Percentiles rank a stretch among this genome's conserved stretches.
phyloP scores from a whole-genome alignment of 1,284 basidiomycete species.

The Amanita bisporigera region DNA sequence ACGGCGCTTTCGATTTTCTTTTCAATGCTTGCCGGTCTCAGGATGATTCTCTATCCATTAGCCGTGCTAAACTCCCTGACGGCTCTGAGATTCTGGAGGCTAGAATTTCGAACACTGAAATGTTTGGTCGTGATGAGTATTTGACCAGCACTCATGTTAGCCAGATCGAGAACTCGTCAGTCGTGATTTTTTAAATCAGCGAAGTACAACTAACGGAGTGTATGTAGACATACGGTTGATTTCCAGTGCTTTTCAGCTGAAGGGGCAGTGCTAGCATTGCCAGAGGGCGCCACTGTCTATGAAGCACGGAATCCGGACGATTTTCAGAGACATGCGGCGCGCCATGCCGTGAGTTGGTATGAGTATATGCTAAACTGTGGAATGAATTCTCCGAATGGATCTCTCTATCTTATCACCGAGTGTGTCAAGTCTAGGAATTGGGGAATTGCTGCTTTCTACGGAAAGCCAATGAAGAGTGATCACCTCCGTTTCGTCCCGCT shows the following conservation, averaged over 20 bases:
- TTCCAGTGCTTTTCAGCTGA: conserved; percentile 21
- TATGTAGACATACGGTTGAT: background rate
- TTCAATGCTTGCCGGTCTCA: background rate
- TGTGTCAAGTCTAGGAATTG: conserved; percentile 30
- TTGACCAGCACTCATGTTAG: background rate
- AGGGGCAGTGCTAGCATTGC: conserved; percentile 30
- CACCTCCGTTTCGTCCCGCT: too few species aligned
- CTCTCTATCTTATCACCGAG: conserved; percentile 33
- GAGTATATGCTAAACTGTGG: conserved; percentile 20
- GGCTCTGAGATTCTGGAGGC: background rate
- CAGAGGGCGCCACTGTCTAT: conserved; percentile 4
- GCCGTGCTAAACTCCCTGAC: background rate
- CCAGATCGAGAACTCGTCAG: background rate
- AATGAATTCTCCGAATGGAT: conserved; percentile 24
- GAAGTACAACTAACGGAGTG: background rate
- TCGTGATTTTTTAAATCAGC: background rate
- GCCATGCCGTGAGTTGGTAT: conserved; percentile 25
- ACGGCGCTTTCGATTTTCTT: conserved; percentile 34
- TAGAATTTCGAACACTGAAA: too few species aligned
- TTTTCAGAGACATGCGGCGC: background rate
- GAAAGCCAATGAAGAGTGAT: background rate
- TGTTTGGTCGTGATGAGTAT: background rate
- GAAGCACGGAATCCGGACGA: background rate
- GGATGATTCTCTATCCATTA: background rate
- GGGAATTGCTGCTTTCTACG: conserved; percentile 26